These are phyloP conservation scores for Solanum pimpinellifolium DNA, from an alignment of 257 asterid species.

Conservation along the genomic window DNA sequence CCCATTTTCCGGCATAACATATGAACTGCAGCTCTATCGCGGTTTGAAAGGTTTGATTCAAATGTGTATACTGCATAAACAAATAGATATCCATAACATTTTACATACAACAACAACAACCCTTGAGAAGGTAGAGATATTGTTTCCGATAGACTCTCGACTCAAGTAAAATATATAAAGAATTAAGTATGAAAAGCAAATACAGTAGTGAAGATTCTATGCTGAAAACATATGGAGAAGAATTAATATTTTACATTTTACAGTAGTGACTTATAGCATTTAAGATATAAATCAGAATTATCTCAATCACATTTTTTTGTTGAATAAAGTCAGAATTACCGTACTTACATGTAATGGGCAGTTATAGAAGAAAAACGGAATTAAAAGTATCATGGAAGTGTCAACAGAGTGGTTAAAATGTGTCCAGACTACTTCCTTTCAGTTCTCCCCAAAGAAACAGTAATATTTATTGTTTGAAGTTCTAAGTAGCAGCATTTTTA, in stretches of 20 bases:
- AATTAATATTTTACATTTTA: background rate
- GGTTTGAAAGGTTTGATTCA: conserved; percentile 30
- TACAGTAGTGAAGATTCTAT: background rate
- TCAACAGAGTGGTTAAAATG: background rate
- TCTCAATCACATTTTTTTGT: background rate
- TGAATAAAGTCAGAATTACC: background rate
- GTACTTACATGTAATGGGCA: background rate
- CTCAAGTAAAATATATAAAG: background rate
- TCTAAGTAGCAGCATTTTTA: background rate
- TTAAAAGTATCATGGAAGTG: background rate
- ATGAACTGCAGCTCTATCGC: conserved; percentile 67
- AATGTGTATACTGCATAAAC: conserved; percentile 51
- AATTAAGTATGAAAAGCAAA: background rate
- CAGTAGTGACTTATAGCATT: background rate
- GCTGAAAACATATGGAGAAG: background rate
- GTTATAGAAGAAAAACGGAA: background rate
- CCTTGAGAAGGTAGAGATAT: background rate
- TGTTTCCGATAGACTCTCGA: background rate
- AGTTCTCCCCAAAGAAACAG: background rate
- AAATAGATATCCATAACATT: conserved; percentile 1
- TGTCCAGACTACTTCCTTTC: background rate
- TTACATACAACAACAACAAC: background rate
- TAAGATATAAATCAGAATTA: background rate
- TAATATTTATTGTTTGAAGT: background rate
- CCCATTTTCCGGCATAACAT: conserved; percentile 48